Evolutionary conservation across 1,284 basidiomycete species (phyloP), one percentile per base, ranked within the genome.

Genomic region (Ganoderma meredithae): DNA sequence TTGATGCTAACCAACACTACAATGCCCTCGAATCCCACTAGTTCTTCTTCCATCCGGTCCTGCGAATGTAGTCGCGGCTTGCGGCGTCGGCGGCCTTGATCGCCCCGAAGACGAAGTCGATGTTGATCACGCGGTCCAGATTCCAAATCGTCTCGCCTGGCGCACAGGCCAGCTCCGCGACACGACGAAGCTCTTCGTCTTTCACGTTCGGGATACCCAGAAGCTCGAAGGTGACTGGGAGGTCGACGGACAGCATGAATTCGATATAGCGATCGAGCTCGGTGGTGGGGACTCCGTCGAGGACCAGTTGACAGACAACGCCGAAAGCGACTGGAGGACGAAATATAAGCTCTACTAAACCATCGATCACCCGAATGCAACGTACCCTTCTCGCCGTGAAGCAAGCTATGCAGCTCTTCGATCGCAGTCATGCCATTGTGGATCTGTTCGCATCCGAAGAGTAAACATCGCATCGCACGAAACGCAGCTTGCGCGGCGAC

Each of bases 141-240:
- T 79, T 79, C 79, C 79, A 80, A 64, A 80, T 80, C 36, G 79
- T 80, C 74, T 80, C 79, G 47, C 74, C 74, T 19, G 72, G 71
- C 19, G 76, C 73, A 63, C 75, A 76, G 17, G 78, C 73, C 13
- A 78, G 72, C 67, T 72, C 71, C 1, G 79, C 79, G 52, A 80
- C 79, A 12, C 68, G 68, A 12, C 74, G 69, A 9, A 80, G 69
- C 61, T 79, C 74, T 27, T 76, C 77, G 68, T 79, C 76, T 31
- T 73, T 78, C 39, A 77, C 78, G 40, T 76, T 66, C 12, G 74
- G 75, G 65, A 79, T 78, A 33, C 79, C 79, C 31, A 80, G 76
- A 39, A 73, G 74, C 66, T 73, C 76, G 68, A 80, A 77, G 58
- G 74, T 79, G 39, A 77, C 72, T 15, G 79, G 79, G 3, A 80